Evolutionary conservation across 192 early-diverging fungal genomes (phyloP), one percentile per base, ranked within the genome.

Genomic region (Radiomyces spectabilis): DNA sequence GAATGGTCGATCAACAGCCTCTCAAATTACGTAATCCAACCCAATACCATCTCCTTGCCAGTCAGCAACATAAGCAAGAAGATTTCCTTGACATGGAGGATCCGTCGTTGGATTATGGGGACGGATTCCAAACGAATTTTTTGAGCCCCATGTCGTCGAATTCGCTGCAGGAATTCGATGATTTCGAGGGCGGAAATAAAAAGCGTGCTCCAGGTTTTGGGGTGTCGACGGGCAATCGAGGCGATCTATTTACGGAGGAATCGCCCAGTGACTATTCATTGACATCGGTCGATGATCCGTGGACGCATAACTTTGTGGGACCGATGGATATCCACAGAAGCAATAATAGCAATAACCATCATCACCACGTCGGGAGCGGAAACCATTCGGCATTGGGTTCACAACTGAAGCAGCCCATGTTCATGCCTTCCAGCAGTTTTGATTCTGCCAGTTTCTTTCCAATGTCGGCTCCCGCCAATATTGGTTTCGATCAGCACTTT

Each of bases 11-110:
- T n/a, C n/a, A n/a, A n/a, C n/a, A n/a, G n/a, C n/a, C n/a, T n/a
- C 38, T 55, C 9, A 63, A 63, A 44, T 38, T 62, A 53, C 41
- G 50, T 24, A 46, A 63, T 21, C 61, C 61, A 7, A 63, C 61
- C 4, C 53, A 55, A 13, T 63, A 63, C 21, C 61, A 63, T 57
- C 18, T 48, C 15, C 35, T 46, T 18, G 59, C 33, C n/a, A 42
- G 27, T 33, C 40, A 55, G 18, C 29, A 40, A 5, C 21, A 48
- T 25, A 31, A 34, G 13, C 39, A n/a, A 39, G 29, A 37, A 3
- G 9, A 29, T 3, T 52, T 16, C 33, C 21, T 40, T 38, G 32
- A 9, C n/a, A 44, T 44, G 37, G 32, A 34, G 1, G 51, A 52
- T 5, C 16, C 19, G 21, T 24, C 10, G 5, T n/a, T 52, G 16